phyloP scores from a whole-genome alignment of 768 basidiomycete species.

The Daedaleopsis nitida region DNA sequence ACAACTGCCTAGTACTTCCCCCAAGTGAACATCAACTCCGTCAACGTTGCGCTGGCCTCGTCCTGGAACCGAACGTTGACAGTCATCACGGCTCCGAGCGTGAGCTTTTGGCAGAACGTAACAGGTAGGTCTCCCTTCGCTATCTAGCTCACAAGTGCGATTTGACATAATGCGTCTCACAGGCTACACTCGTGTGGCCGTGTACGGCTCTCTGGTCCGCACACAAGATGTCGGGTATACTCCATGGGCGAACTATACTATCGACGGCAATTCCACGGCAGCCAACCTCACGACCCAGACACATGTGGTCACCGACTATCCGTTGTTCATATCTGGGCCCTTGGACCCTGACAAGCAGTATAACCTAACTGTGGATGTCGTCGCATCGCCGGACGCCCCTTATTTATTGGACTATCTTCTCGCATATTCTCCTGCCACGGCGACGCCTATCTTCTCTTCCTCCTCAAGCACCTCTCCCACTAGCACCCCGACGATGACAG shows the following conservation, averaged over 20 bases:
- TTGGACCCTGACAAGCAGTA: not conserved
- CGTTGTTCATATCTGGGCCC: not conserved
- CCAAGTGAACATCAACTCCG: not conserved
- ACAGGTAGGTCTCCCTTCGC: not conserved
- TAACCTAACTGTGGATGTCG: not conserved
- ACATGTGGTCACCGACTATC: not conserved
- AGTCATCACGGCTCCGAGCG: not conserved
- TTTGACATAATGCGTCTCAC: not conserved
- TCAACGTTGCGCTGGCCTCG: not conserved
- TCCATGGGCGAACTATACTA: not conserved
- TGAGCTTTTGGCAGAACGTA: not conserved
- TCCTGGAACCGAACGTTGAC: not conserved
- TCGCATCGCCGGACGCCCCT: not conserved
- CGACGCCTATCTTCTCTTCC: not conserved
- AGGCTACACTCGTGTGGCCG: not conserved
- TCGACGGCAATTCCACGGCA: not conserved
- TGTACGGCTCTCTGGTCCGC: not conserved
- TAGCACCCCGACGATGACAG: too few relatives aligned
- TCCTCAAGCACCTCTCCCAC: not conserved
- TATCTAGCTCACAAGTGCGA: not conserved
- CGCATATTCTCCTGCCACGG: not conserved
- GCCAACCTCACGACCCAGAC: not conserved
- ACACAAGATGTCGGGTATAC: not conserved
- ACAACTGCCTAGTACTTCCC: not conserved
- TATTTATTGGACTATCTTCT: not conserved